These are phyloP conservation scores for Dichotomocladium elegans DNA, from an alignment of 371 early-diverging fungal species.

Conservation along the genomic window DNA sequence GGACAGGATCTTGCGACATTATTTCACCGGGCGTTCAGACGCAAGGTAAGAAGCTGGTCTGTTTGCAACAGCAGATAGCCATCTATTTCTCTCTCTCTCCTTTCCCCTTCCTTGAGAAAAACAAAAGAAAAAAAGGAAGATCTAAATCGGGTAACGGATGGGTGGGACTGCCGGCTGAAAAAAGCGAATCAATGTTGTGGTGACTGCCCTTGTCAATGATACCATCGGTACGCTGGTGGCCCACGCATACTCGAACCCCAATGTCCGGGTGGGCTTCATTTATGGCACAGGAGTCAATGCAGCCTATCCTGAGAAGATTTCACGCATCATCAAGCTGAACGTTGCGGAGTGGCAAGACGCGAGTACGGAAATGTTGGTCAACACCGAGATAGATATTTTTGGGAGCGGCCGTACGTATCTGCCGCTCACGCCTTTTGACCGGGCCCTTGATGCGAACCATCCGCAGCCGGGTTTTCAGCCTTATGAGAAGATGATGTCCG, in stretches of 20 bases:
- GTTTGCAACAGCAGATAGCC: background rate
- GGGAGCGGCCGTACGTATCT: conserved; percentile 67
- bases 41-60: conserved; percentile 43
- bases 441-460: conserved; percentile 66
- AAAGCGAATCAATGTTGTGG: conserved; percentile 60
- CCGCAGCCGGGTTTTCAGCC: conserved; percentile 70
- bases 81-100: background rate
- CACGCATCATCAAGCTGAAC: conserved; percentile 15
- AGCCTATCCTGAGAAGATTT: conserved; percentile 77
- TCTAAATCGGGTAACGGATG: too few relatives aligned
- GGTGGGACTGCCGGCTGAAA: too few relatives aligned
- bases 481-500: conserved; percentile 89
- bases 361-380: conserved; percentile 76
- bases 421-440: conserved; percentile 78
- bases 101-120: too few relatives aligned
- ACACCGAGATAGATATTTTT: conserved; percentile 78
- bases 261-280: conserved; percentile 81
- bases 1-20: conserved; percentile 80
- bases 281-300: conserved; percentile 93
- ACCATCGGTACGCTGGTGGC: conserved; percentile 88
- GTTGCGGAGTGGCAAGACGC: conserved; percentile 15
- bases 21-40: conserved; percentile 68
- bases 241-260: conserved; percentile 75
- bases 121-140: too few relatives aligned
- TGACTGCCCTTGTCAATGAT: conserved; percentile 87